A percentile compares a stretch with the other conserved stretches of the same genome.
These are phyloP conservation scores for Tulasnella sp. DNA, from an alignment of 768 basidiomycete species.

Conservation along the genomic window DNA sequence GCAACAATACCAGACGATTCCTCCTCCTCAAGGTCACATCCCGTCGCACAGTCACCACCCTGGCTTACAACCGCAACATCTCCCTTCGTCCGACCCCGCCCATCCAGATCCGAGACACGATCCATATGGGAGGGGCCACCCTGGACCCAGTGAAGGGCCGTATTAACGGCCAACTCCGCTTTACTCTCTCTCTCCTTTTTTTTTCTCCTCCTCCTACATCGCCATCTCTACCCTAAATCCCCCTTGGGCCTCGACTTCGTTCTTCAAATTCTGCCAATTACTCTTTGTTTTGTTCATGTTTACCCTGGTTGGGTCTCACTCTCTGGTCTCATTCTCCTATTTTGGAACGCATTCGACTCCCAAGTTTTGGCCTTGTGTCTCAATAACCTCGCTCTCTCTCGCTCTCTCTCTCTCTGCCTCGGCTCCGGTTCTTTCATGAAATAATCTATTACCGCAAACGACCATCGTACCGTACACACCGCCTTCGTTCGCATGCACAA, in stretches of 20 bases:
- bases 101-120: slow-evolving; percentile 1
- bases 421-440: slow-evolving; percentile 4
- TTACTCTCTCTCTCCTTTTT: background rate
- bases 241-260: slow-evolving; percentile 19
- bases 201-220: background rate
- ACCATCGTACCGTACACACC: slow-evolving; percentile 7
- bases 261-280: background rate
- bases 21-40: slow-evolving; percentile 9
- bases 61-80: slow-evolving; percentile 3
- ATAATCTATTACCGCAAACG: slow-evolving; percentile 10
- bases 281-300: background rate
- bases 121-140: slow-evolving; percentile 23
- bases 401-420: background rate
- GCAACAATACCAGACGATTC: background rate
- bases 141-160: slow-evolving; percentile 20
- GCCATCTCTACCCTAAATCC: background rate
- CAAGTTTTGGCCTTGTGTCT: slow-evolving; percentile 2
- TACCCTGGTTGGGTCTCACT: background rate
- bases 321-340: background rate
- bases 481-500: slow-evolving; percentile 9
- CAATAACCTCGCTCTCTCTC: background rate
- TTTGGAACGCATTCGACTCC: slow-evolving; percentile 2
- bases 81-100: slow-evolving; percentile 10
- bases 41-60: background rate
- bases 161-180: slow-evolving; percentile 13